Evolutionary conservation across 805 yeast species (phyloP).

Genomic region (Myxozyma nipponensis): DNA sequence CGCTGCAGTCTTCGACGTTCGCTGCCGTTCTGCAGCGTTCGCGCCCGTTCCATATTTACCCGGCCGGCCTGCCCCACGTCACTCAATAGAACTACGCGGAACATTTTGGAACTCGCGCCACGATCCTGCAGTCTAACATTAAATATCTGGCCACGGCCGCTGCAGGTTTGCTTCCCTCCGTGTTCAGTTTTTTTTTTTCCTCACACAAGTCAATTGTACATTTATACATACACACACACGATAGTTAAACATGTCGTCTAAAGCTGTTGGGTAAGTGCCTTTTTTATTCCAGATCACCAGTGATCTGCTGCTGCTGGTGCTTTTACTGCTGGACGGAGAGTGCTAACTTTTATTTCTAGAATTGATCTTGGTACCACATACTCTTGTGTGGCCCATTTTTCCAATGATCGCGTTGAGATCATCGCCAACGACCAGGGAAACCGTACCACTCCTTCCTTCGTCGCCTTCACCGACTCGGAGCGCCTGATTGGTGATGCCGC

Average conservation of each 20-base stretch:
- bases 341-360: conserved; percentile 41
- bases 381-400: conserved; percentile 91
- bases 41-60: neutral
- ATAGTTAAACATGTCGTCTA: conserved; percentile 41
- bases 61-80: conserved; percentile 1
- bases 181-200: neutral
- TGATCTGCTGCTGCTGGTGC: neutral
- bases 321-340: neutral
- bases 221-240: conserved; percentile 12
- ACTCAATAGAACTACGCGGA: conserved; percentile 18
- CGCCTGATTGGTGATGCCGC: conserved; percentile 97
- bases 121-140: no score
- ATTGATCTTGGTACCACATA: conserved; percentile 97
- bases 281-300: neutral
- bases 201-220: neutral
- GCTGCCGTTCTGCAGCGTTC: neutral
- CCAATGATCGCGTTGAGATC: conserved; percentile 87
- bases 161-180: neutral
- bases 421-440: conserved; percentile 98
- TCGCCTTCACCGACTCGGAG: conserved; percentile 93
- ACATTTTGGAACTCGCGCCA: conserved; percentile 20
- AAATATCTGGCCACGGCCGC: neutral
- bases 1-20: neutral
- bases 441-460: conserved; percentile 96
- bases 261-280: conserved; percentile 42